Evolutionary conservation across 2,329 filamentous ascomycete genomes (phyloP).

Genomic region (Fusarium albosuccineum): DNA sequence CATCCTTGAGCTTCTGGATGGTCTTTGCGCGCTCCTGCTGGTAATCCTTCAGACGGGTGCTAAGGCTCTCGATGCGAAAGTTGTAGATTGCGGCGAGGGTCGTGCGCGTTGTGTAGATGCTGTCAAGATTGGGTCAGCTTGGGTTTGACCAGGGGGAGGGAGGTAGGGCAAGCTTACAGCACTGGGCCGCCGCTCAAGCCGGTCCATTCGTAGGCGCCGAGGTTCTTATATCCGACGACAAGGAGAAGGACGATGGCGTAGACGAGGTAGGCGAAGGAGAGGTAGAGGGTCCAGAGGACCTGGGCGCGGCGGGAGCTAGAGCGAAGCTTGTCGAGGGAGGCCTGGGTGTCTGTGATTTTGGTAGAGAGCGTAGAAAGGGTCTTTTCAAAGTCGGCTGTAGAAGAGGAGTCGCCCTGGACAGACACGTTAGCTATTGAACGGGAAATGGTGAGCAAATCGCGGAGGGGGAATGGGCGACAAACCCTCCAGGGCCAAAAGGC

Average conservation of each 20-base stretch:
- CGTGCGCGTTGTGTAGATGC: conserved; percentile 83
- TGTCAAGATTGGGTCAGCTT: conserved; percentile 52
- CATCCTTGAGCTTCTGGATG: conserved; percentile 93
- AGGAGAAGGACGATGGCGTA: conserved; percentile 85
- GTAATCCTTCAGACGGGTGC: conserved; percentile 77
- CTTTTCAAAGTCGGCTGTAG: conserved; percentile 94
- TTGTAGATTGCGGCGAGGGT: conserved; percentile 79
- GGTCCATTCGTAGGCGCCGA: conserved; percentile 82
- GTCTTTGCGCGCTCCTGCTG: conserved; percentile 85
- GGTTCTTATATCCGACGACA: conserved; percentile 85
- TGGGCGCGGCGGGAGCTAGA: conserved; percentile 81
- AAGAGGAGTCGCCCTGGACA: conserved; percentile 79
- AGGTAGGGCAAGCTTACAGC: conserved; percentile 65
- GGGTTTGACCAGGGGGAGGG: background rate
- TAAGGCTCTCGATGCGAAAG: conserved; percentile 80
- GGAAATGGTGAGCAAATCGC: background rate
- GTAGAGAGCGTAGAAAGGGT: conserved; percentile 82
- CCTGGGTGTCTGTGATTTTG: conserved; percentile 83
- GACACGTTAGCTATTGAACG: conserved; percentile 25
- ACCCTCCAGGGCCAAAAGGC: conserved; percentile 90
- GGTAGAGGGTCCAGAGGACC: conserved; percentile 90
- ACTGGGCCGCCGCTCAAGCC: conserved; percentile 83
- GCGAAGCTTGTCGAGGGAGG: conserved; percentile 79
- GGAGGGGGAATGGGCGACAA: conserved; percentile 43
- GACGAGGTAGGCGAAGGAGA: conserved; percentile 89